Conservation (phyloP, 1,284 basidiomycete species). For the Trametes versicolor region DNA sequence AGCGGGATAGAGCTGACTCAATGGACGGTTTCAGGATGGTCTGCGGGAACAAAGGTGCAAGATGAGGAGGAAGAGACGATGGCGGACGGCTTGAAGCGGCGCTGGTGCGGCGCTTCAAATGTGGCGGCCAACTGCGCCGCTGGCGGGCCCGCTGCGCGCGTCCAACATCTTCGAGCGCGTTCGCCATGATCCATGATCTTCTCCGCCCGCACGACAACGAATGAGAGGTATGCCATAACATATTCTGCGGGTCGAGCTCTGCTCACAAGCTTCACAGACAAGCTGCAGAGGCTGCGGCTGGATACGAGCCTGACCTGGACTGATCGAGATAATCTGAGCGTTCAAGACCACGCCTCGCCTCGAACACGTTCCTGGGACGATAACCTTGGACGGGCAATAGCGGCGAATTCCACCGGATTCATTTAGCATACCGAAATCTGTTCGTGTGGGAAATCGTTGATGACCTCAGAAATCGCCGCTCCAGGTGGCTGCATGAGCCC, state of each 20-base stretch:
- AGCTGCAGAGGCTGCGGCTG: conserved; percentile 16
- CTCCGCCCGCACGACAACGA: neutral
- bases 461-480: conserved; percentile 35
- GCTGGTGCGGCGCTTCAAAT: neutral
- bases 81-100: neutral
- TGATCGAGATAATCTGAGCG: conserved; percentile 29
- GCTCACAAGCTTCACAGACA: neutral
- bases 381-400: conserved; percentile 32
- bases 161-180: too few species aligned
- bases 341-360: conserved; percentile 35
- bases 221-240: neutral
- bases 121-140: neutral
- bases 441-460: conserved; percentile 11
- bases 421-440: conserved; percentile 21
- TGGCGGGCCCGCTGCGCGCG: neutral
- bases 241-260: neutral
- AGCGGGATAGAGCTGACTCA: neutral
- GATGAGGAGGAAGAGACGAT: neutral
- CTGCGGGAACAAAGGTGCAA: neutral
- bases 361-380: conserved; percentile 38
- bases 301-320: conserved; percentile 33
- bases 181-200: neutral
- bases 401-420: conserved; percentile 29
- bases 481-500: conserved; percentile 22
- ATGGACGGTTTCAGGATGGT: neutral